Evolutionary conservation across 768 basidiomycete species (phyloP), one percentile per base, ranked within the genome.

Genomic region (Calocera viscosa): DNA sequence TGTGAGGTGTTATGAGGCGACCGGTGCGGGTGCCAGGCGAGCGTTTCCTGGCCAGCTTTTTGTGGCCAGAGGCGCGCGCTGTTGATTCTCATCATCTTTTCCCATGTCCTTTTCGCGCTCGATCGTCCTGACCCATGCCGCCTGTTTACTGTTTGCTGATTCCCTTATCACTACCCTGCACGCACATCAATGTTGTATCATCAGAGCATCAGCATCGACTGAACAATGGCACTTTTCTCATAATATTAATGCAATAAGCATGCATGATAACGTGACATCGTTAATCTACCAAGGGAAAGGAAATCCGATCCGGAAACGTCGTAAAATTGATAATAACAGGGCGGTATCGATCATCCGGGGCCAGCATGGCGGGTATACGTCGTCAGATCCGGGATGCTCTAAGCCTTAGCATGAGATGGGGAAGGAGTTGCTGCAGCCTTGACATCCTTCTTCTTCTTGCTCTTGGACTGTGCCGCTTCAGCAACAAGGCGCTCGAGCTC

Each of bases 401-500:
- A 28, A 32, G 53, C 30, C 10, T 60, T 26, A 26, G 19, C 53
- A 60, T 60, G 11, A 2, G 53, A 26, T 28, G 11, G 26, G 16
- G 53, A 11, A 5, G 53, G 14, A 28, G 53, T 32, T 8, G 53
- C 53, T 3, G 53, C 53, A 32, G 53, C 30, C 53, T 60, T 60
- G 26, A 26, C 64, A 60, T 70, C 49, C 47, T 67, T 67, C 19
- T 65, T 60, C 69, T 70, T 69, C 40, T 70, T 71, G 60, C 41
- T 65, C 77, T 87, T 90, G 26, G 87, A 85, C 53, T 84, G 76
- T 1, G 90, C 90, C 5, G 90, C 91, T 74, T 91, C 90, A 1
- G 91, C 90, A 3, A 93, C 90, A 83, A 92, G 89, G 67, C 93
- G 80, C 77, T 99, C 96, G 22, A 99, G 84, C 76, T 97, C 93